These are phyloP conservation scores for Spongiforma sp. DNA, from an alignment of 1,284 basidiomycete genomes.

Conservation along the genomic window DNA sequence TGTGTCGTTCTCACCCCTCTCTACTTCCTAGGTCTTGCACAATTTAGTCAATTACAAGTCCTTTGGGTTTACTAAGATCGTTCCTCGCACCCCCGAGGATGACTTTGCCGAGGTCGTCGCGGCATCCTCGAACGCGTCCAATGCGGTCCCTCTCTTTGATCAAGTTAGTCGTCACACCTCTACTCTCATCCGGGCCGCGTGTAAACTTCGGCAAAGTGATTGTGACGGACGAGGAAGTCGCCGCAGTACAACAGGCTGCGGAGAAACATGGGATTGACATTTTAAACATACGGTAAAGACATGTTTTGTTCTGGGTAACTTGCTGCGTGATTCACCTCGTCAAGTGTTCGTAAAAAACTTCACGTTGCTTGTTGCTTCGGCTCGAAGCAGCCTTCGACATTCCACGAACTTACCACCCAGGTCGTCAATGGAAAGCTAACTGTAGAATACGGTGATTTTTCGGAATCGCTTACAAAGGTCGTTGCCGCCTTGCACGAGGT, in stretches of 20 bases:
- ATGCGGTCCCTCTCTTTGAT: conserved; percentile 65
- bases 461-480: conserved; percentile 57
- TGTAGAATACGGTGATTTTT: conserved; percentile 76
- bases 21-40: conserved; percentile 62
- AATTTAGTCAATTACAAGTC: conserved; percentile 81
- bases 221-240: conserved; percentile 76
- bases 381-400: conserved; percentile 41
- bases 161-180: conserved; percentile 46
- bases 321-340: not conserved
- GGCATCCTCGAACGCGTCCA: conserved; percentile 60
- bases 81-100: conserved; percentile 66
- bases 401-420: conserved; percentile 53
- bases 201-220: conserved; percentile 59
- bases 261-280: conserved; percentile 76
- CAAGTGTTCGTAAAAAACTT: conserved; percentile 77
- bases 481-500: conserved; percentile 67
- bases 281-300: conserved; percentile 78
- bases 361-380: conserved; percentile 76
- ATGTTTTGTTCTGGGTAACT: not conserved
- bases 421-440: conserved; percentile 55
- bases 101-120: conserved; percentile 69
- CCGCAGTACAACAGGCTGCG: conserved; percentile 71
- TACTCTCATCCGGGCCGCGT: conserved; percentile 3
- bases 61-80: conserved; percentile 85
- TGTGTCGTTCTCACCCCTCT: not conserved